Evolutionary conservation across 139 green algal genomes (phyloP).

Genomic region (Volvox africanus): DNA sequence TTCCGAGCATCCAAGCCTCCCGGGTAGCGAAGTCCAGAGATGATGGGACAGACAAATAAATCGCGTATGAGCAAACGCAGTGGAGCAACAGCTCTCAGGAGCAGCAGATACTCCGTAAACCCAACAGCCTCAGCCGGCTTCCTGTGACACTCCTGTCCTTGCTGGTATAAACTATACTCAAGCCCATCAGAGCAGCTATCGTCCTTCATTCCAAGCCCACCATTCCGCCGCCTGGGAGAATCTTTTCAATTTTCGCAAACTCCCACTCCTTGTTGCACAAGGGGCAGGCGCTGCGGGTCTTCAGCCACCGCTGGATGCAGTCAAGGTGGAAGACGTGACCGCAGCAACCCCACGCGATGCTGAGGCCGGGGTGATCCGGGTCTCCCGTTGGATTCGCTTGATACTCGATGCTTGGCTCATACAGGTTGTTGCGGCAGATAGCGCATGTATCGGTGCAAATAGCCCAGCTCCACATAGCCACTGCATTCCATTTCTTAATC

Average conservation of each 20-base stretch:
- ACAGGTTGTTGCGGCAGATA: conserved; percentile 98
- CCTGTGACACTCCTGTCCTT: too few relatives aligned
- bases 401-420: conserved; percentile 98
- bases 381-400: conserved; percentile 96
- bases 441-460: conserved; percentile 97
- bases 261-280: conserved; percentile 98
- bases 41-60: too few relatives aligned
- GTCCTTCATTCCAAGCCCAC: conserved; percentile 30
- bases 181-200: too few relatives aligned
- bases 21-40: too few relatives aligned
- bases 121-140: too few relatives aligned
- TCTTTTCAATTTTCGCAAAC: conserved; percentile 94
- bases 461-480: conserved; percentile 98
- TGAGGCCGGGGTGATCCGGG: conserved; percentile 90
- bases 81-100: too few relatives aligned
- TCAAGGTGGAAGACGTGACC: conserved; percentile 99
- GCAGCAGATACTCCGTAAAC: too few relatives aligned
- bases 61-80: too few relatives aligned
- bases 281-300: conserved; percentile 93
- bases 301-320: conserved; percentile 98
- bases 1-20: too few relatives aligned
- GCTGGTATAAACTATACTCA: too few relatives aligned
- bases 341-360: conserved; percentile 95
- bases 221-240: conserved; percentile 48
- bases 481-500: conserved; percentile 98